These are phyloP conservation scores for Hericium erinaceus DNA, from an alignment of 768 basidiomycete species.

Conservation along the genomic window DNA sequence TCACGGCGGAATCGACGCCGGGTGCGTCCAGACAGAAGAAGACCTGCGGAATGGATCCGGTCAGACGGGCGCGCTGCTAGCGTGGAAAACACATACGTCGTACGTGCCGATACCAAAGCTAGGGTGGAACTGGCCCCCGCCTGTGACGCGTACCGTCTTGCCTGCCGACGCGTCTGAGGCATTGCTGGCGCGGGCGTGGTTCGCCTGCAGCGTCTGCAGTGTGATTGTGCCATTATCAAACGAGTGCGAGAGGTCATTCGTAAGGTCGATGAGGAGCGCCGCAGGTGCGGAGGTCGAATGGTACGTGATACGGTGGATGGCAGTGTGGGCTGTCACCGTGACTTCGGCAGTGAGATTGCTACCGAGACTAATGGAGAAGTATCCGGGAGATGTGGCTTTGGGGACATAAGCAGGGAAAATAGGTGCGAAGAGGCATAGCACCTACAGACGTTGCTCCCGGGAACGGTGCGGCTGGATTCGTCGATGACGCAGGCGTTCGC, in stretches of 20 bases:
- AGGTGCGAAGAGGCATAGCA: slow-evolving; percentile 44
- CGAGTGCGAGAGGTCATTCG: not conserved
- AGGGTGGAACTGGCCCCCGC: not conserved
- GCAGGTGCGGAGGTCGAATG: not conserved
- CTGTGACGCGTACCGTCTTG: not conserved
- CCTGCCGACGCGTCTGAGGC: not conserved
- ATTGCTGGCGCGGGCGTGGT: not conserved
- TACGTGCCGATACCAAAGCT: not conserved
- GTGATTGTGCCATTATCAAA: not conserved
- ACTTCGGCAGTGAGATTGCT: not conserved
- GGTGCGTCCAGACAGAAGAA: not conserved
- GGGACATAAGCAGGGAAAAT: slow-evolving; percentile 13
- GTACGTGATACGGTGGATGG: not conserved
- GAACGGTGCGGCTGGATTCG: slow-evolving; percentile 18
- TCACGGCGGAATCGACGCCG: not conserved
- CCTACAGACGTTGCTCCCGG: not conserved
- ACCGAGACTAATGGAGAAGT: slow-evolving; percentile 48
- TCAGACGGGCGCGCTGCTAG: too few relatives aligned
- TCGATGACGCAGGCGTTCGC: slow-evolving; percentile 43
- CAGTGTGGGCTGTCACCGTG: not conserved
- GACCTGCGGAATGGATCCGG: not conserved
- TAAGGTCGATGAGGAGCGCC: not conserved
- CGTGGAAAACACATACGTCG: not conserved
- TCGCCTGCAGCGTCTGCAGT: not conserved
- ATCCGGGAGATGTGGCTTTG: slow-evolving; percentile 46